phyloP scores from a whole-genome alignment of 306 rosid genomes.

The Cotoneaster glaucophyllus region DNA sequence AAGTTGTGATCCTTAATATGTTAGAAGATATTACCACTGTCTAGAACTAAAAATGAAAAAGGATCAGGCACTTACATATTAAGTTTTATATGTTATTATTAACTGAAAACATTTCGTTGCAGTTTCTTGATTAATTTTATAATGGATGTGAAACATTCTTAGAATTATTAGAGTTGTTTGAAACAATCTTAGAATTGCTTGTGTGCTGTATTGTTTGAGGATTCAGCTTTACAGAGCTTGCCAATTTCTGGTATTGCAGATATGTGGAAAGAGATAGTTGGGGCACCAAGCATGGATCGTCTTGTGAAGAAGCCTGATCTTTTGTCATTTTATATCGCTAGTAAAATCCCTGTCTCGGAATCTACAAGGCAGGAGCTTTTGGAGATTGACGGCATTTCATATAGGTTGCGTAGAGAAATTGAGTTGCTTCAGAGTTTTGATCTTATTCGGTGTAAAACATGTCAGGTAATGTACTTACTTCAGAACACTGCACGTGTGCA shows the following conservation, averaged over 20 bases:
- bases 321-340: slow-evolving; percentile 80
- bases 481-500: not conserved
- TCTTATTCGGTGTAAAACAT: slow-evolving; percentile 66
- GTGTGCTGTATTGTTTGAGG: not conserved
- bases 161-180: no score
- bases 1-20: not conserved
- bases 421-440: slow-evolving; percentile 79
- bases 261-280: slow-evolving; percentile 87
- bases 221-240: not conserved
- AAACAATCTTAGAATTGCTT: not conserved
- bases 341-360: slow-evolving; percentile 94
- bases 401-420: slow-evolving; percentile 90
- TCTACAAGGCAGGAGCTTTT: slow-evolving; percentile 93
- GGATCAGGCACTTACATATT: not conserved
- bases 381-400: slow-evolving; percentile 79
- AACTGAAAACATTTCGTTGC: not conserved
- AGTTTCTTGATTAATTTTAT: not conserved
- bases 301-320: slow-evolving; percentile 72
- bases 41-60: not conserved
- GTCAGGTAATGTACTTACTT: slow-evolving; percentile 47
- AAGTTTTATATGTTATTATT: not conserved
- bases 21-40: not conserved
- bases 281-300: slow-evolving; percentile 70
- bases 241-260: slow-evolving; percentile 36
- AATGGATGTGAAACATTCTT: not conserved